Evolutionary conservation across 148 eudicot genomes (phyloP), one percentile per base, ranked within the genome.

Genomic region (Talinum fruticosum): DNA sequence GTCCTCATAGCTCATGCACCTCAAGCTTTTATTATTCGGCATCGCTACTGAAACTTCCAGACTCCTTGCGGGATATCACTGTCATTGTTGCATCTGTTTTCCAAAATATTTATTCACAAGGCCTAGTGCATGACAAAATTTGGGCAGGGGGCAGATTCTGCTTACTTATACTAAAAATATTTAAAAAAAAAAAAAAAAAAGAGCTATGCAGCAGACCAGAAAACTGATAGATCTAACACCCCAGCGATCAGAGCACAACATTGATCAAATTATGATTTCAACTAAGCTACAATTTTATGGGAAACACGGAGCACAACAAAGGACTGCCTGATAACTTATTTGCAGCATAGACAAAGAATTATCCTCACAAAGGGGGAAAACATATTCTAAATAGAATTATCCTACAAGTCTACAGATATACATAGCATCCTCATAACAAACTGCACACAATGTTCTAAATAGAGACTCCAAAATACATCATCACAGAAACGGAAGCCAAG

Each of bases 1-100:
- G 33, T 79, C 83, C 59, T 81, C 82, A 78, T 82, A 81, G 76
- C 86, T 86, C 84, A 77, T 83, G 82, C 75, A 78, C 73, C 26
- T 81, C 75, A 79, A 49, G 35, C 64, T 70, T 69, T 83, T 89
- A 61, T 81, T 74, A 34, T 29, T 76, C 69, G 88, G 84, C 71
- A 76, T 81, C 37, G 79, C 73, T 67, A 36, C 30, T n/a, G 28
- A 59, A 72, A 67, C 64, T 72, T 59, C 74, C 70, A 33, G 78
- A 74, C 54, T 76, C 84, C 73, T 82, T 74, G 47, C 75, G 78
- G 49, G 84, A 37, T 73, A 76, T 65, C 45, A 78, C 78, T 70
- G 85, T 77, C 87, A 85, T 85, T 23, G 24, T 74, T 66, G 82
- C 84, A 77, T 82, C 75, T 68, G 37, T 37, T 62, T 77, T 16